Evolutionary conservation across 306 rosid genomes (phyloP).

Genomic region (Alnus glutinosa): DNA sequence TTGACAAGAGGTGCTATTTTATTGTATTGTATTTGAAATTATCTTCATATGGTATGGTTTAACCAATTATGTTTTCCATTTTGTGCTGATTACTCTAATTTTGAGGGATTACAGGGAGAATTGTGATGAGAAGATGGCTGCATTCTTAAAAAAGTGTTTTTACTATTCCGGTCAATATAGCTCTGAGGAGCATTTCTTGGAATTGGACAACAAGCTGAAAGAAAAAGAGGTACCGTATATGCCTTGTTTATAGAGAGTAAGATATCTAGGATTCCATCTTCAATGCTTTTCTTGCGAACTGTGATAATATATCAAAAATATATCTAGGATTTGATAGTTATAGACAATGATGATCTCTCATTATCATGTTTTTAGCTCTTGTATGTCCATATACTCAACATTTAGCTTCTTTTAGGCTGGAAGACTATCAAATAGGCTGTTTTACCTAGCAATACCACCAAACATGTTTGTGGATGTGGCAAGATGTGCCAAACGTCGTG

Average conservation of each 20-base stretch:
- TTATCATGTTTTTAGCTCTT: constrained; percentile 13
- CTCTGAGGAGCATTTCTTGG: constrained; percentile 70
- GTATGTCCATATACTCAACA: background rate
- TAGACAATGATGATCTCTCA: background rate
- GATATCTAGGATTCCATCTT: background rate
- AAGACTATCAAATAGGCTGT: constrained; percentile 67
- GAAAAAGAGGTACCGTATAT: constrained; percentile 66
- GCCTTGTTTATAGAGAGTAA: background rate
- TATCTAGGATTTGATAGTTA: too few species aligned
- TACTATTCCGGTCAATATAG: constrained; percentile 85
- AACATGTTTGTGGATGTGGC: constrained; percentile 89
- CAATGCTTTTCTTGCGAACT: background rate
- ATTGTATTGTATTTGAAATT: background rate
- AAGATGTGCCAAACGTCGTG: constrained; percentile 68
- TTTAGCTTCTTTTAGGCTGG: constrained; percentile 52
- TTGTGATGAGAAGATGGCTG: constrained; percentile 84
- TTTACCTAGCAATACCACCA: constrained; percentile 90
- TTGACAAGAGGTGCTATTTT: constrained; percentile 67
- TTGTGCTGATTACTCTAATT: constrained; percentile 25
- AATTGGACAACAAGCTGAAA: constrained; percentile 63
- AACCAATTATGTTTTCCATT: constrained; percentile 6
- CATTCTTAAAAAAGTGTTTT: constrained; percentile 78
- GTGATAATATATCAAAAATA: background rate
- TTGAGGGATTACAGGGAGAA: constrained; percentile 57
- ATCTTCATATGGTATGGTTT: background rate